Conservation (phyloP, 768 basidiomycete species). For the Leucosporidium scottii region DNA sequence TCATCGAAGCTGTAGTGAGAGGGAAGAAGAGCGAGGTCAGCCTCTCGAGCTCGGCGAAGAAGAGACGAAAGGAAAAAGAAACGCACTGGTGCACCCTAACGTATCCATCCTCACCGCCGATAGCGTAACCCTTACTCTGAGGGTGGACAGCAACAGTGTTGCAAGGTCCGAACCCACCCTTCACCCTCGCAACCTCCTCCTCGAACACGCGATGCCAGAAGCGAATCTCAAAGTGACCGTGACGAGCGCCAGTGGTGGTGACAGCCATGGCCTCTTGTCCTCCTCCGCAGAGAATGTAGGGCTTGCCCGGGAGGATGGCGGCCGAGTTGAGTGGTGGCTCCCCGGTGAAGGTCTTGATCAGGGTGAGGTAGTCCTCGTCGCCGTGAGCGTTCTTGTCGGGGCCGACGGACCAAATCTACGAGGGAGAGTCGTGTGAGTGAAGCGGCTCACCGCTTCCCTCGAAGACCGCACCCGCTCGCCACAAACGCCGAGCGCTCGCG, state of each 20-base stretch:
- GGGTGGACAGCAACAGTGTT: slow-evolving; percentile 94
- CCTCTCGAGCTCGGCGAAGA: neutral
- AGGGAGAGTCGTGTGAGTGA: neutral
- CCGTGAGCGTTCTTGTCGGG: slow-evolving; percentile 45
- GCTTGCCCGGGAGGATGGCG: slow-evolving; percentile 69
- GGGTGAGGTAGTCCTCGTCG: slow-evolving; percentile 76
- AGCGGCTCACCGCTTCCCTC: neutral
- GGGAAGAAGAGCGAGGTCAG: neutral
- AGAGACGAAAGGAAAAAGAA: neutral
- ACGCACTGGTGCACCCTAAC: slow-evolving; percentile 31
- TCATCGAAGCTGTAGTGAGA: slow-evolving; percentile 77
- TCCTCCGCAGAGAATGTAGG: slow-evolving; percentile 84
- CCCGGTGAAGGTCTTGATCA: slow-evolving; percentile 86
- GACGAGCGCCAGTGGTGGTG: slow-evolving; percentile 84
- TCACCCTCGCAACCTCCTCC: slow-evolving; percentile 83
- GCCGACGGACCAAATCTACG: slow-evolving; percentile 50
- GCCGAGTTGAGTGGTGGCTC: slow-evolving; percentile 96
- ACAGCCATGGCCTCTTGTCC: slow-evolving; percentile 98
- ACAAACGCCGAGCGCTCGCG: neutral
- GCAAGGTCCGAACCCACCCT: slow-evolving; percentile 93
- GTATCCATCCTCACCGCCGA: slow-evolving; percentile 81
- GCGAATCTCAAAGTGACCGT: slow-evolving; percentile 95
- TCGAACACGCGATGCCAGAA: slow-evolving; percentile 70
- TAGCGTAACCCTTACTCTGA: slow-evolving; percentile 76
- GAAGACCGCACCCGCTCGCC: no score